Evolutionary conservation across 257 asterid genomes (phyloP).

Genomic region (Salvia rosmarinus): DNA sequence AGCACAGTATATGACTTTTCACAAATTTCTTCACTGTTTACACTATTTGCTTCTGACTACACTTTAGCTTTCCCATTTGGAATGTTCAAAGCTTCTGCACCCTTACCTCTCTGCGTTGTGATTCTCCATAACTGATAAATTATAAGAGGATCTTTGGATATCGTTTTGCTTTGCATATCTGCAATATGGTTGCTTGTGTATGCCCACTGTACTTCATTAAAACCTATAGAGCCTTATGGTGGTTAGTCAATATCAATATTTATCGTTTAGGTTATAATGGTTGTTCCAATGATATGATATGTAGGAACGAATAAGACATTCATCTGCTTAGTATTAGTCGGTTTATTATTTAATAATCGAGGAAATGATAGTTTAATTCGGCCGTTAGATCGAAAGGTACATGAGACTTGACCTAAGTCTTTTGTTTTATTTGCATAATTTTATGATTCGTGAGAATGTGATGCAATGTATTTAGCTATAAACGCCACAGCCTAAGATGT

Average conservation of each 20-base stretch:
- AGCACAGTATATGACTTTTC: too few species aligned
- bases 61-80: too few species aligned
- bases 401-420: not conserved
- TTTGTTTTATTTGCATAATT: not conserved
- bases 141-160: too few species aligned
- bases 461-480: not conserved
- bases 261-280: not conserved
- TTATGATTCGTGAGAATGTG: not conserved
- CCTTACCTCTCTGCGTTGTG: too few species aligned
- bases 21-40: too few species aligned
- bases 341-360: not conserved
- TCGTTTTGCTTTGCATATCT: too few species aligned
- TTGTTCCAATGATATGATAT: not conserved
- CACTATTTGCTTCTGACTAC: too few species aligned
- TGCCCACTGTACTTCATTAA: constrained; percentile 27
- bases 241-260: not conserved
- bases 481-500: not conserved
- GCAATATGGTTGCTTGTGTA: too few species aligned
- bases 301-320: not conserved
- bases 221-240: constrained; percentile 23
- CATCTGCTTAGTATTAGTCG: not conserved
- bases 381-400: not conserved
- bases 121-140: too few species aligned
- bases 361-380: not conserved
- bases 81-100: too few species aligned